Evolutionary conservation across 2,329 filamentous ascomycete species (phyloP), one percentile per base, ranked within the genome.

Genomic region (Dryadomyces sulphureus): DNA sequence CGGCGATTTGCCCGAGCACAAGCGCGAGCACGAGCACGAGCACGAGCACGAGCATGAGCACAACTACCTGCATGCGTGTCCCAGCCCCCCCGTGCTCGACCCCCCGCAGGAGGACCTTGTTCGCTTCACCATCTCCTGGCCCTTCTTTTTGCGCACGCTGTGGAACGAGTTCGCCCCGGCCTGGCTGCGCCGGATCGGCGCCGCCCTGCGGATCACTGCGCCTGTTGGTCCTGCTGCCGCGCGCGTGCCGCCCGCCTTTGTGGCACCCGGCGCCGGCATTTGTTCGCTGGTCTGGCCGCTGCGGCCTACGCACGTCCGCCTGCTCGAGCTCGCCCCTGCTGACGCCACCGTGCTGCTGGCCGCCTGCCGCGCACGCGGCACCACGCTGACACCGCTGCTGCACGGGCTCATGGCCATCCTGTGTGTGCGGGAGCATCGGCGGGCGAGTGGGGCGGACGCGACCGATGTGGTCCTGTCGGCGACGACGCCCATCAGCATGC

Each of bases 301-400:
- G 7, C 55, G 59, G 11, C 24, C 32, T 14, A 53, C 69, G 36
- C 60, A 55, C 4, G 51, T 69, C 36, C 61, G 55, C 2, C 54
- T 64, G 1, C 39, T 74, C 39, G 53, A 60, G 19, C 46, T 73
- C 32, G 38, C 60, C 0, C 39, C 60, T 5, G 45, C 46, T 1
- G 53, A 52, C 5, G 54, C 65, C 0, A 22, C 50, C 1, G 48
- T 41, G 1, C 52, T 74, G 1, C 53, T 73, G 7, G 45, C 55
- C 0, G 61, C 57, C 1, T 69, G 68, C 48, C 61, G 69, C 16
- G 52, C 54, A 12, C 62, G 69, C 40, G 54, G 55, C 3, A 59
- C 64, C 14, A 72, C 70, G 2, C 53, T 77, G 7, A 76, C 72
- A 0, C 63, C 63, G 0, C 59, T 77, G 7, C 43, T 76, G 1